Conservation (phyloP, 2,329 filamentous ascomycete genomes). For the Calycina marina region DNA sequence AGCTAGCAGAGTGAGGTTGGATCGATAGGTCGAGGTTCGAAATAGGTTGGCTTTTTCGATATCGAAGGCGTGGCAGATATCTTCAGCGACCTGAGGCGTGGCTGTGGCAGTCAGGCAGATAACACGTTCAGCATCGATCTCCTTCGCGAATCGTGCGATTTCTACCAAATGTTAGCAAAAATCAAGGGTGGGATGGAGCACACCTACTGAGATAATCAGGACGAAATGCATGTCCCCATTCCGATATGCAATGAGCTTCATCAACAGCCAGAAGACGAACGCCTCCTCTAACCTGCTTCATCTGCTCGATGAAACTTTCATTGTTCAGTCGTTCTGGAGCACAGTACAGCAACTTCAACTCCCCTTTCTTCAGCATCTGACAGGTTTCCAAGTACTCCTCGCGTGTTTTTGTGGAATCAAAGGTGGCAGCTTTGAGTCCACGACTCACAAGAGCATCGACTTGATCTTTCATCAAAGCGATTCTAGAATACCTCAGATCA, state of each 20-base stretch:
- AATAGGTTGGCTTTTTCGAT: slow-evolving; percentile 36
- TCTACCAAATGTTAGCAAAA: slow-evolving; percentile 7
- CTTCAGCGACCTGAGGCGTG: slow-evolving; percentile 37
- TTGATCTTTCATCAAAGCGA: slow-evolving; percentile 47
- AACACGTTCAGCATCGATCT: slow-evolving; percentile 41
- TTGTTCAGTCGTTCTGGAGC: slow-evolving; percentile 47
- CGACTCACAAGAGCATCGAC: slow-evolving; percentile 36
- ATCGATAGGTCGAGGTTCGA: slow-evolving; percentile 41
- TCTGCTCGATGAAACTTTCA: slow-evolving; percentile 40
- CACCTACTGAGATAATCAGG: slow-evolving; percentile 33
- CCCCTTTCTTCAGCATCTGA: slow-evolving; percentile 31
- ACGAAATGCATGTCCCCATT: slow-evolving; percentile 36
- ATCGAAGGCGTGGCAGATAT: slow-evolving; percentile 37
- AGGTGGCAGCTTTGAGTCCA: slow-evolving; percentile 35
- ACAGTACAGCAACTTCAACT: slow-evolving; percentile 40
- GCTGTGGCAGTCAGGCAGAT: slow-evolving; percentile 46
- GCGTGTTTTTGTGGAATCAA: slow-evolving; percentile 39
- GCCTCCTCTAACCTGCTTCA: slow-evolving; percentile 38
- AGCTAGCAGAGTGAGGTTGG: slow-evolving; percentile 38
- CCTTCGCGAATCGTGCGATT: slow-evolving; percentile 39
- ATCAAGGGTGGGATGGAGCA: background rate
- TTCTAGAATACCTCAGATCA: no score
- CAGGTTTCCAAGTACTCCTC: slow-evolving; percentile 27
- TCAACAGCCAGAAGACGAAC: slow-evolving; percentile 42
- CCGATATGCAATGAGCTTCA: slow-evolving; percentile 44